phyloP scores from a whole-genome alignment of 176 grass and related monocot genomes.

The Coix lacrymajobi region DNA sequence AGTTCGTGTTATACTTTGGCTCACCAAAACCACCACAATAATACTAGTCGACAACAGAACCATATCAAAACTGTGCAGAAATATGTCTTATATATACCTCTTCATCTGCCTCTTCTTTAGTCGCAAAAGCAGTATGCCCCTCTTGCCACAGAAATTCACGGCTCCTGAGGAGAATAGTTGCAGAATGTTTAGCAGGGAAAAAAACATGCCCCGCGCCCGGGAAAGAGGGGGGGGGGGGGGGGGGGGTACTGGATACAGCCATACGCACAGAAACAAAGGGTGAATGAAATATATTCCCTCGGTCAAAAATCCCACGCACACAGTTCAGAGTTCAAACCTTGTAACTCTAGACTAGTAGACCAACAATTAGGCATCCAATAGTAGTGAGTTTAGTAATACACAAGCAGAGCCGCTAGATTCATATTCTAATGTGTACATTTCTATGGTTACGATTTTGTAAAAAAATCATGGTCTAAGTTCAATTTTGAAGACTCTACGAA shows the following conservation, averaged over 20 bases:
- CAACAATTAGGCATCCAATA: background rate
- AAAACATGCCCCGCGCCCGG: too few relatives aligned
- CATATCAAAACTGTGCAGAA: background rate
- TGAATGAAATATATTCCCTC: background rate
- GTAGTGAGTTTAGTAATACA: background rate
- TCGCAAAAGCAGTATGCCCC: constrained; percentile 91
- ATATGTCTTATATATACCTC: constrained; percentile 53
- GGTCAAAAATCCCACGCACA: background rate
- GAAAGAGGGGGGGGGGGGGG: too few relatives aligned
- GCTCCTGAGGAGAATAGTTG: constrained; percentile 50
- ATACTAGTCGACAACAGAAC: background rate
- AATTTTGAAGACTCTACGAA: background rate
- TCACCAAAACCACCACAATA: background rate
- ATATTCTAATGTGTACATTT: background rate
- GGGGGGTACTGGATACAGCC: background rate
- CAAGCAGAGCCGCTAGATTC: background rate
- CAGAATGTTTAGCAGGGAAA: background rate
- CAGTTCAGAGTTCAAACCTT: background rate
- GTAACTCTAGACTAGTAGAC: background rate
- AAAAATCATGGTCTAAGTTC: background rate
- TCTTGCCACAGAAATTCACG: constrained; percentile 99
- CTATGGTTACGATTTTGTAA: background rate
- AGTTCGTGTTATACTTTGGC: background rate
- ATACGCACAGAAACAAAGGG: background rate
- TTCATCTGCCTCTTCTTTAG: constrained; percentile 90